phyloP scores from a whole-genome alignment of 2,329 filamentous ascomycete species.

The Fusarium pseudograminearum region DNA sequence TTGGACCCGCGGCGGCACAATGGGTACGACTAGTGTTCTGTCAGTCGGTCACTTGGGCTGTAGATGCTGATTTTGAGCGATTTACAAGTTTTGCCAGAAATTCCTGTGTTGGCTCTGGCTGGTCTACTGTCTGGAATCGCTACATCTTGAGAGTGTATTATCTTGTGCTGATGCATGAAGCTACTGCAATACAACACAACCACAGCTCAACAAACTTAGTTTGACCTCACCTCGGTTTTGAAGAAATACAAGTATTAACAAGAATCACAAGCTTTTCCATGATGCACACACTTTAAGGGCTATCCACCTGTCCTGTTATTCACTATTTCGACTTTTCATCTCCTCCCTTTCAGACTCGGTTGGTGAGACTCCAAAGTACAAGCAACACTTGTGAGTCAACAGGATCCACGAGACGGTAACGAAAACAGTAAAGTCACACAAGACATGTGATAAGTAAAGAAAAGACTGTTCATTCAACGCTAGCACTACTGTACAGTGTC shows the following conservation, averaged over 20 bases:
- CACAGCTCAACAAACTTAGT: neutral
- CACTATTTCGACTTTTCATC: neutral
- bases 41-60: neutral
- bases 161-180: neutral
- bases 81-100: slow-evolving; percentile 6
- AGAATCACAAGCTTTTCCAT: neutral
- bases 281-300: slow-evolving; percentile 35
- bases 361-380: slow-evolving; percentile 11
- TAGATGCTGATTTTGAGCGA: slow-evolving; percentile 16
- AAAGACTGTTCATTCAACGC: neutral
- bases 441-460: slow-evolving; percentile 5
- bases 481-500: neutral
- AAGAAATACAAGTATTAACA: neutral
- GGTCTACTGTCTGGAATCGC: too few relatives aligned
- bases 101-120: neutral
- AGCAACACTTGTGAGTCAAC: neutral
- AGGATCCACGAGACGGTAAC: slow-evolving; percentile 7
- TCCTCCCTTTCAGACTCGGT: neutral
- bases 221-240: neutral
- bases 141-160: neutral
- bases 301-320: slow-evolving; percentile 19
- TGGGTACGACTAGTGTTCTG: slow-evolving; percentile 13
- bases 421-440: slow-evolving; percentile 9
- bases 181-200: slow-evolving; percentile 1
- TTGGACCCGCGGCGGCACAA: slow-evolving; percentile 4